Base-by-base conservation (phyloP, 2,329 filamentous ascomycete species). In the Nemania bipapillata region DNA sequence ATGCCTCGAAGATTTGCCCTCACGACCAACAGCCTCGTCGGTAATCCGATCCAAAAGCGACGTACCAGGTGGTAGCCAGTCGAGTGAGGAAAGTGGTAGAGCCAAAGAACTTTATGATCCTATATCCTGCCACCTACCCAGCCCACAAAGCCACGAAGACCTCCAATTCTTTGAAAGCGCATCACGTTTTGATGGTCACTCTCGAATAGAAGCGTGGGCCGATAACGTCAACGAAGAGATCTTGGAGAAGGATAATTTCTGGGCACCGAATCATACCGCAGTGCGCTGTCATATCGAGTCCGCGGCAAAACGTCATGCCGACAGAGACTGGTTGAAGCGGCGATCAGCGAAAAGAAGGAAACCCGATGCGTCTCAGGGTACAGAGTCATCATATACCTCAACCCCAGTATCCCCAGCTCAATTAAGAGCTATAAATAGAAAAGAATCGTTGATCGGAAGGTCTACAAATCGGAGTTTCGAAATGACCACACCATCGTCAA, bases 71-170 rank as follows among this genome's bases (percentile, higher is more conserved):
- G 54, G 70, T 15, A 62, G 55, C 30, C 40, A 57, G 17, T 53
- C 53, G 2, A 67, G 53, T 26, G 47, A 55, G 32, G 63, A 63
- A 12, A 53, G 67, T 20, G 50, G 28, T 17, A 74, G 69, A 9
- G 35, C 15, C 4, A 59, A 71, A 11, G 63, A 45, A 4, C 62
- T 62, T 1, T 61, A 61, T n/a, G 70, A 70, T 59, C 76, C 76
- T 58, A 74, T 78, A 35, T 76, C 78, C 47, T 84, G 81, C 65
- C 80, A 84, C 67, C 75, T 85, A 9, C 83, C 83, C 4, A 80
- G 78, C 53, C 77, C 78, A 9, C 71, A 76, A 63, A 78, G 76
- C 68, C 70, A 77, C 60, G 67, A 72, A 54, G 72, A 77, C 40
- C 50, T 74, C 30, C 63, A 75, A 55, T 56, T 74, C 9, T 40